Conservation (phyloP, 2,329 filamentous ascomycete genomes). For the Penicillium sp. region DNA sequence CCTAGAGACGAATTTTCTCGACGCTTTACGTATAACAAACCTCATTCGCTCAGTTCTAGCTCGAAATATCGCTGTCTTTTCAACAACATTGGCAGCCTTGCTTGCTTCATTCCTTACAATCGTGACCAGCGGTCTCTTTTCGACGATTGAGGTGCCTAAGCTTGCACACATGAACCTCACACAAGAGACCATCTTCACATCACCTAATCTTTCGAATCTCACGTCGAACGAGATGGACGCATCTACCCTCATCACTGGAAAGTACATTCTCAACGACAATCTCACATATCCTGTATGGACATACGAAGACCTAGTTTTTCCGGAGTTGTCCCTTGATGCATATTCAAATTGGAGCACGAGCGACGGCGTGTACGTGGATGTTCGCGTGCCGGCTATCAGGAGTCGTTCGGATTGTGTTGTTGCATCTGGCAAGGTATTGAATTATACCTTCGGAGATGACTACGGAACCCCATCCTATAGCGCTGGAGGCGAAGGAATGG, state of each 20-base stretch:
- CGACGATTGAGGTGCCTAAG: not conserved
- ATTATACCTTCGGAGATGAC: not conserved
- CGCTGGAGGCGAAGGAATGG: not conserved
- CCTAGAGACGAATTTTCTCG: conserved; percentile 7
- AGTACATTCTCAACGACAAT: conserved; percentile 16
- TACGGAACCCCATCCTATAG: not conserved
- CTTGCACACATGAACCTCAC: not conserved
- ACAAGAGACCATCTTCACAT: not conserved
- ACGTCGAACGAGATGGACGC: not conserved
- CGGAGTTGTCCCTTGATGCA: not conserved
- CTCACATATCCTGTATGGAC: conserved; percentile 12
- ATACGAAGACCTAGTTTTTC: conserved; percentile 6
- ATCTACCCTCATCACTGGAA: not conserved
- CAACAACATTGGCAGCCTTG: conserved; percentile 8
- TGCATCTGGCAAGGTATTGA: not conserved
- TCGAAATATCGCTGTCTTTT: conserved; percentile 3
- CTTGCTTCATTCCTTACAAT: conserved; percentile 10
- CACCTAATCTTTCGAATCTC: not conserved
- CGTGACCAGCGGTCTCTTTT: conserved; percentile 14
- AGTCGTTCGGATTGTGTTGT: not conserved
- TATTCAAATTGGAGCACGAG: too few relatives aligned
- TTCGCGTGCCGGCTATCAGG: not conserved
- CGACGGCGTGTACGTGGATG: not conserved
- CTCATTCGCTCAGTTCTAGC: not conserved
- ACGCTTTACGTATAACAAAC: conserved; percentile 1